These are phyloP conservation scores for Melastoma malabathricum DNA, from an alignment of 345 rosid species.

Conservation along the genomic window DNA sequence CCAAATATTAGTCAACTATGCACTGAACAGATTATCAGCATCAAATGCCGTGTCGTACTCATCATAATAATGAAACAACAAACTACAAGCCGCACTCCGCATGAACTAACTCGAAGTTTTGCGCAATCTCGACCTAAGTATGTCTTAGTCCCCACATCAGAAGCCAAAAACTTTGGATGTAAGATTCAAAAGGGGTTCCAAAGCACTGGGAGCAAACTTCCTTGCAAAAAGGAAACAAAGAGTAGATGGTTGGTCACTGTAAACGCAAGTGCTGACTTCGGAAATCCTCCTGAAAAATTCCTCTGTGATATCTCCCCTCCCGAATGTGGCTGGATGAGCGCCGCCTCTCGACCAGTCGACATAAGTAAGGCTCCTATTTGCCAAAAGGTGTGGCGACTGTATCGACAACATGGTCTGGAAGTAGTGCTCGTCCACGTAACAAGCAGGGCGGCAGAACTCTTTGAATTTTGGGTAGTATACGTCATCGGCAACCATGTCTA, in stretches of 20 bases:
- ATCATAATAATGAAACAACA: too few species aligned
- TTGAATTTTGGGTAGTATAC: slow-evolving; percentile 27
- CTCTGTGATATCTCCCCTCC: slow-evolving; percentile 17
- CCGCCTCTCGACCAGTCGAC: slow-evolving; percentile 42
- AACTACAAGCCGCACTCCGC: too few species aligned
- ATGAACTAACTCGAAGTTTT: too few species aligned
- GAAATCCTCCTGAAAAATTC: slow-evolving; percentile 21
- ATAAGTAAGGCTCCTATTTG: slow-evolving; percentile 27
- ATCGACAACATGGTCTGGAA: slow-evolving; percentile 31
- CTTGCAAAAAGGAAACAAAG: slow-evolving; percentile 32
- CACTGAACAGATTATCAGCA: too few species aligned
- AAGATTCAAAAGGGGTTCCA: slow-evolving; percentile 21
- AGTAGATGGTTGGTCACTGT: slow-evolving; percentile 20
- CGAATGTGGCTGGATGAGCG: slow-evolving; percentile 33
- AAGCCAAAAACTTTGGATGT: slow-evolving; percentile 18
- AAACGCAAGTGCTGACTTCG: slow-evolving; percentile 17
- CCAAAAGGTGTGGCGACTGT: slow-evolving; percentile 20
- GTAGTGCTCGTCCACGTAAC: slow-evolving; percentile 37
- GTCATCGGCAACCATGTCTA: slow-evolving; percentile 16
- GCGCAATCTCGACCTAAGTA: not conserved
- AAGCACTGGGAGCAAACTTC: slow-evolving; percentile 32
- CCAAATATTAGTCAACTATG: too few species aligned
- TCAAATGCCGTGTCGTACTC: too few species aligned
- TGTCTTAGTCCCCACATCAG: slow-evolving; percentile 3
- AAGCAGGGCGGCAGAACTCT: slow-evolving; percentile 24